Evolutionary conservation across 306 rosid species (phyloP).

Genomic region (Quillaja saponaria): DNA sequence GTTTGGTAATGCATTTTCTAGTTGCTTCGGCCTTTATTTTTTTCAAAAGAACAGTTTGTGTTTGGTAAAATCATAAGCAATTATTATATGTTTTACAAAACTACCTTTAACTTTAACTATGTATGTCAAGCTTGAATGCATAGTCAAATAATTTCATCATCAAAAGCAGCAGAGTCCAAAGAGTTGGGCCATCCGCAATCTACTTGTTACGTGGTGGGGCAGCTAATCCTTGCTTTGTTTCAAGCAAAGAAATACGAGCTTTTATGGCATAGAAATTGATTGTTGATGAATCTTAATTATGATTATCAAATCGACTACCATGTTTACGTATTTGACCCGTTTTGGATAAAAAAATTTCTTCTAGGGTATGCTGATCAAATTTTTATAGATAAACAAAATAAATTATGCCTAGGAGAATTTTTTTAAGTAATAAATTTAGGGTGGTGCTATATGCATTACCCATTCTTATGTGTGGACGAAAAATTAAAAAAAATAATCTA

Average conservation of each 20-base stretch:
- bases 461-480: too few relatives aligned
- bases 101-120: too few relatives aligned
- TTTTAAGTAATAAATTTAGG: too few relatives aligned
- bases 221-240: slow-evolving; percentile 33
- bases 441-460: too few relatives aligned
- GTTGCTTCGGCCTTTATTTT: too few relatives aligned
- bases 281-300: slow-evolving; percentile 11
- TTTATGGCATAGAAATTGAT: slow-evolving; percentile 30
- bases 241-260: slow-evolving; percentile 18
- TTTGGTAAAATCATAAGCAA: too few relatives aligned
- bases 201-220: slow-evolving; percentile 28
- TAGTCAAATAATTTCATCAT: slow-evolving; percentile 20
- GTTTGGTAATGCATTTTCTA: too few relatives aligned
- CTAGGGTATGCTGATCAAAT: background rate
- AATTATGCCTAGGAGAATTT: too few relatives aligned
- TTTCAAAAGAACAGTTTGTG: too few relatives aligned
- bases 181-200: background rate
- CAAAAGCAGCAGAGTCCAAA: background rate
- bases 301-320: slow-evolving; percentile 24
- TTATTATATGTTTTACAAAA: too few relatives aligned
- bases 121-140: background rate
- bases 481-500: too few relatives aligned
- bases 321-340: too few relatives aligned
- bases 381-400: background rate
- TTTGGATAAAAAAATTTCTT: background rate